phyloP scores from a whole-genome alignment of 768 basidiomycete genomes.

The Rubroboletus satanas region DNA sequence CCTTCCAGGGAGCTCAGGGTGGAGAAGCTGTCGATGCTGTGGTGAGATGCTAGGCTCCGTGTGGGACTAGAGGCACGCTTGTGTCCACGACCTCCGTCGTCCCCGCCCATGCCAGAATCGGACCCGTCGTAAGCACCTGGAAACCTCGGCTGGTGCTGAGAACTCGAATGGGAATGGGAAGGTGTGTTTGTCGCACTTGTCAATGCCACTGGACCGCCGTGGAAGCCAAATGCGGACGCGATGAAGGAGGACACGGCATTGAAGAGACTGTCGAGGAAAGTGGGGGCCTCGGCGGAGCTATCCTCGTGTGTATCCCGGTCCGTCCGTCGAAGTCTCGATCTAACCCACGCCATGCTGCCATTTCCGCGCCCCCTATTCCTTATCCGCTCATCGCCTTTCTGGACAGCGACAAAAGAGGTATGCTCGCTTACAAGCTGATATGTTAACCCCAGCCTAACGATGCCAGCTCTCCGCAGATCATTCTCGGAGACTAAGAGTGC shows the following conservation, averaged over 20 bases:
- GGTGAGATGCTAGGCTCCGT: conserved; percentile 18
- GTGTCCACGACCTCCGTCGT: conserved; percentile 1
- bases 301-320: too few relatives aligned
- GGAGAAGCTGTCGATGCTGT: conserved; percentile 37
- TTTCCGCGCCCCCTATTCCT: conserved; percentile 6
- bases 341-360: conserved; percentile 8
- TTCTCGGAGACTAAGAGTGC: conserved; percentile 27
- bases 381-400: conserved; percentile 28
- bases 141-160: too few relatives aligned
- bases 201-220: too few relatives aligned
- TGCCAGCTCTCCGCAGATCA: conserved; percentile 40
- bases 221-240: too few relatives aligned
- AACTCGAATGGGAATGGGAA: too few relatives aligned
- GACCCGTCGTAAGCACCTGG: too few relatives aligned
- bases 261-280: too few relatives aligned
- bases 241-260: too few relatives aligned
- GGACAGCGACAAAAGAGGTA: conserved; percentile 57
- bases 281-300: too few relatives aligned
- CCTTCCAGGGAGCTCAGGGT: conserved; percentile 48
- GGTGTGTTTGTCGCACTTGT: too few relatives aligned
- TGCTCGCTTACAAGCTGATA: conserved; percentile 51
- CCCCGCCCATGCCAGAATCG: conserved; percentile 9
- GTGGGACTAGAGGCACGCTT: not conserved
- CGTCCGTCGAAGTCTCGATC: not conserved
- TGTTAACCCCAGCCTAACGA: conserved; percentile 46